These are phyloP conservation scores for Cupressus sempervirens DNA, from an alignment of 75 land plant genomes.

Conservation along the genomic window DNA sequence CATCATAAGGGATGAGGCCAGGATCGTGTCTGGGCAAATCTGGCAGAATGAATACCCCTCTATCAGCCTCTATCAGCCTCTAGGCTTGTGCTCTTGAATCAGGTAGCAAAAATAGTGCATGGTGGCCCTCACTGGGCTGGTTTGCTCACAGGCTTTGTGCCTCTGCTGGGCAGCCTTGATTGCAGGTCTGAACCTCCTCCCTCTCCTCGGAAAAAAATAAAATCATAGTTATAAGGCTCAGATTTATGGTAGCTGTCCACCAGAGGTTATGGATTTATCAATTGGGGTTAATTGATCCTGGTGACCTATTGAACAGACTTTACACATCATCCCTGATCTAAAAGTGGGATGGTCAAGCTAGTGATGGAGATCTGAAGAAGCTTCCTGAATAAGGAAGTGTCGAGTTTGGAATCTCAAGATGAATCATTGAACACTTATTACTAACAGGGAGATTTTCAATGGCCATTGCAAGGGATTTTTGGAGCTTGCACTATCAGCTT, in stretches of 20 bases:
- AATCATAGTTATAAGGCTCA: background rate
- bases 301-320: background rate
- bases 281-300: background rate
- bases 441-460: background rate
- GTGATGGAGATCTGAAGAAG: background rate
- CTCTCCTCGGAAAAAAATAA: no score
- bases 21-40: no score
- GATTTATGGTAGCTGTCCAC: background rate
- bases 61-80: no score
- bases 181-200: no score
- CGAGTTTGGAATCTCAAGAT: background rate
- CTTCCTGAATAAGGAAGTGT: background rate
- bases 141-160: no score
- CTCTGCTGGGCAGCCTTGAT: no score
- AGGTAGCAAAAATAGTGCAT: no score
- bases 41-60: no score
- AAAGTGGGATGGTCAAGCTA: background rate
- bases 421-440: background rate
- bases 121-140: no score
- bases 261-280: background rate
- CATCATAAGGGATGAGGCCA: no score
- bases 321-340: background rate
- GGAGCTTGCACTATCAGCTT: background rate
- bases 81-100: no score
- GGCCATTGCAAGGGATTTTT: background rate